Conservation (phyloP, 352 stramenopile species). For the Pythium vanterpoolii region DNA sequence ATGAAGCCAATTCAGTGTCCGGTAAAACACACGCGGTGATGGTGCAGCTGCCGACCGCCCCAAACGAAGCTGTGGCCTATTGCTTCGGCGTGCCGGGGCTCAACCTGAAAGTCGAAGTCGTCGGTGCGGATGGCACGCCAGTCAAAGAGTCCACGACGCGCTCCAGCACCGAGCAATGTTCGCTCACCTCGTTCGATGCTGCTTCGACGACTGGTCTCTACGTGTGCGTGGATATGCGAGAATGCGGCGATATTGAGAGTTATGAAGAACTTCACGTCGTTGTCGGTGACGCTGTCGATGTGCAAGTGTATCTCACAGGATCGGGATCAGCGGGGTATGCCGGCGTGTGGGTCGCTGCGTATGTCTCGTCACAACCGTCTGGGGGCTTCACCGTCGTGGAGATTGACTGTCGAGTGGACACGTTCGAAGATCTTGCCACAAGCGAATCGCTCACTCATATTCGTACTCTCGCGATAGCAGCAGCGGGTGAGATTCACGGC, state of each 20-base stretch:
- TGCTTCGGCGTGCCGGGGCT: background rate
- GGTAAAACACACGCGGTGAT: slow-evolving; percentile 10
- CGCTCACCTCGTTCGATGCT: background rate
- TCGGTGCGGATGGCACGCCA: background rate
- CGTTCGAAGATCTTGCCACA: background rate
- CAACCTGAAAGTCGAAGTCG: background rate
- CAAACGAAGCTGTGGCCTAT: background rate
- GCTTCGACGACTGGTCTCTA: background rate
- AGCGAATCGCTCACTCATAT: background rate
- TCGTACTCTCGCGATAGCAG: background rate
- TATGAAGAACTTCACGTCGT: slow-evolving; percentile 30
- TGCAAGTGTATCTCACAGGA: slow-evolving; percentile 40
- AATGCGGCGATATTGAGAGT: background rate
- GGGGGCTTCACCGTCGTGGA: background rate
- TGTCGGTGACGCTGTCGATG: slow-evolving; percentile 27
- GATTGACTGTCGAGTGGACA: slow-evolving; percentile 5
- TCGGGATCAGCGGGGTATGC: slow-evolving; percentile 1
- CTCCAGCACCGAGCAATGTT: background rate
- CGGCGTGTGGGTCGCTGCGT: slow-evolving; percentile 37
- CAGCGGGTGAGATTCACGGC: background rate
- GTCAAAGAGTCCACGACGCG: background rate
- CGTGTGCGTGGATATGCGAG: slow-evolving; percentile 13
- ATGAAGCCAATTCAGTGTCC: background rate
- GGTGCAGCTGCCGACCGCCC: slow-evolving; percentile 4
- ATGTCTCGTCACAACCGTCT: background rate